phyloP scores from a whole-genome alignment of 352 stramenopile genomes.

The Paralagenidium karlingii region DNA sequence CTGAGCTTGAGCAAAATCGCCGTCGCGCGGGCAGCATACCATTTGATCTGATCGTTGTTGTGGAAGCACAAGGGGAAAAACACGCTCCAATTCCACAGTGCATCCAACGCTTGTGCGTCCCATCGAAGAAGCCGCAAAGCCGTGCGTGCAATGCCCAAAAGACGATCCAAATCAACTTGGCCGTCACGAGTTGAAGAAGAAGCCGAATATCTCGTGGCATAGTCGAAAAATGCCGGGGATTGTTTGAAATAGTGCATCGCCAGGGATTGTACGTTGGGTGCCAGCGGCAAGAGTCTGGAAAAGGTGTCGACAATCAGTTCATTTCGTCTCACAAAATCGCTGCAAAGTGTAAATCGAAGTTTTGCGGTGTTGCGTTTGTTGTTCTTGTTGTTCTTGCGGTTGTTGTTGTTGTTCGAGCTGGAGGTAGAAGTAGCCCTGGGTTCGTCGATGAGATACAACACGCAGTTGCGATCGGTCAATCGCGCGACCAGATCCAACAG shows the following conservation, averaged over 20 bases:
- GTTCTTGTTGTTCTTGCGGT: no score
- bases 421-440: constrained; percentile 2
- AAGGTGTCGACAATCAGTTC: constrained; percentile 42
- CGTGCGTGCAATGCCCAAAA: constrained; percentile 42
- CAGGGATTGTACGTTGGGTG: constrained; percentile 38
- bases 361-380: constrained; percentile 3
- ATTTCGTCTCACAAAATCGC: constrained; percentile 30
- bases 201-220: constrained; percentile 8
- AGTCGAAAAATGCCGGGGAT: constrained; percentile 15
- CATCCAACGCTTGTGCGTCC: constrained; percentile 31
- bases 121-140: constrained; percentile 38
- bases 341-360: constrained; percentile 7
- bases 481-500: constrained; percentile 53
- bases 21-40: constrained; percentile 47
- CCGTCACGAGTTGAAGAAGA: no score
- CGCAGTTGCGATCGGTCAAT: constrained; percentile 31
- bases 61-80: constrained; percentile 76
- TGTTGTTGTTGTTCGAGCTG: no score
- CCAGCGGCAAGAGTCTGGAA: constrained; percentile 29
- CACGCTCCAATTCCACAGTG: constrained; percentile 70
- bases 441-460: constrained; percentile 21
- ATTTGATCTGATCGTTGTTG: constrained; percentile 35
- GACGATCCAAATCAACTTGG: no score
- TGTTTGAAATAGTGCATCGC: constrained; percentile 43
- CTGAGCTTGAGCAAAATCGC: constrained; percentile 52